Evolutionary conservation across 2,329 filamentous ascomycete species (phyloP).

Genomic region (Ilyonectria destructans): DNA sequence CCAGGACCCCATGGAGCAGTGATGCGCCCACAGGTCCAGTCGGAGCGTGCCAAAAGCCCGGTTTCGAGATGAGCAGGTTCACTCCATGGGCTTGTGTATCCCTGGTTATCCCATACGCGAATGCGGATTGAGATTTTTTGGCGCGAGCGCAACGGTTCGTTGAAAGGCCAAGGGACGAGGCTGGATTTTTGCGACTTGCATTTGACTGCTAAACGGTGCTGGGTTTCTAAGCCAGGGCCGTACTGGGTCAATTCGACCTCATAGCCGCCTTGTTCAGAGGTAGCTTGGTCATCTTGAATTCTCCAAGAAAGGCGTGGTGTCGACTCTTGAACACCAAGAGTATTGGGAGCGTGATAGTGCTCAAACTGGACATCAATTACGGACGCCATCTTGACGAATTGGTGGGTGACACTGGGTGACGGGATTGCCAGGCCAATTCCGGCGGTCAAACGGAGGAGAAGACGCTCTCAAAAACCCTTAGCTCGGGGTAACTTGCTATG

Average conservation of each 20-base stretch:
- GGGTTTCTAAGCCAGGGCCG: no score
- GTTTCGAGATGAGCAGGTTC: constrained; percentile 46
- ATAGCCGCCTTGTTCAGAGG: constrained; percentile 27
- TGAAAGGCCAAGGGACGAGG: constrained; percentile 28
- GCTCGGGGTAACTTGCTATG: no score
- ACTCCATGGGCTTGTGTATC: constrained; percentile 23
- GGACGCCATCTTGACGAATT: constrained; percentile 2
- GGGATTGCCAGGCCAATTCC: no score
- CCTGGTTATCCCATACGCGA: constrained; percentile 1
- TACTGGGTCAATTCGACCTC: constrained; percentile 32
- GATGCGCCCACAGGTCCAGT: constrained; percentile 52
- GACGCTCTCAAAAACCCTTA: no score
- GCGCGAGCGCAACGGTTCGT: constrained; percentile 12
- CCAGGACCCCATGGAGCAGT: no score
- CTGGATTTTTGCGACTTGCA: background rate
- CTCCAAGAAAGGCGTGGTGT: constrained; percentile 37
- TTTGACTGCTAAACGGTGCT: background rate
- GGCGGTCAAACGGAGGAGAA: no score
- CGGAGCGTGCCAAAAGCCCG: constrained; percentile 48
- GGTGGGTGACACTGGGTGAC: no score
- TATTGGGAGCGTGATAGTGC: constrained; percentile 27
- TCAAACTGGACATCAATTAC: constrained; percentile 31
- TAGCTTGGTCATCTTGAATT: background rate
- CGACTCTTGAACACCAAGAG: constrained; percentile 22
- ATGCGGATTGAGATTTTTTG: constrained; percentile 27